Evolutionary conservation across 148 eudicot genomes (phyloP).

Genomic region (Nepenthes mirabilis): DNA sequence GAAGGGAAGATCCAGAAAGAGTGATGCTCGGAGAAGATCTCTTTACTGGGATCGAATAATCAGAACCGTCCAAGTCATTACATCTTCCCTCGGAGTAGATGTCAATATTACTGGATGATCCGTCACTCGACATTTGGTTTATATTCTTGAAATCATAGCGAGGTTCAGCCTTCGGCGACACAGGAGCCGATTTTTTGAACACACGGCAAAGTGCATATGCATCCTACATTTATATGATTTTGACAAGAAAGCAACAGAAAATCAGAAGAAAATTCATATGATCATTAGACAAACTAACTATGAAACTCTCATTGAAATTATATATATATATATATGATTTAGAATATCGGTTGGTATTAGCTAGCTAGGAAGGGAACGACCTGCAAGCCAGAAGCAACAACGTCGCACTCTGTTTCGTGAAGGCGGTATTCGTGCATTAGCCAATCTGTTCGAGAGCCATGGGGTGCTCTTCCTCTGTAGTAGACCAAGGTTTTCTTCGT

Average conservation of each 20-base stretch:
- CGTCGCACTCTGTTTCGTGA: constrained; percentile 48
- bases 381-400: constrained; percentile 20
- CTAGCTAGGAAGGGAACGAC: not conserved
- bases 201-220: constrained; percentile 80
- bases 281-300: no score
- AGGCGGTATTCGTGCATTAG: constrained; percentile 58
- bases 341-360: not conserved
- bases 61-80: constrained; percentile 33
- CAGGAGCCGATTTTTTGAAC: constrained; percentile 53
- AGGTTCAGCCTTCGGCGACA: constrained; percentile 29
- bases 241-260: not conserved
- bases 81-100: constrained; percentile 38
- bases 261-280: not conserved
- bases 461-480: constrained; percentile 60
- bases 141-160: constrained; percentile 18
- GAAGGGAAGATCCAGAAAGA: constrained; percentile 3
- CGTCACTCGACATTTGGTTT: constrained; percentile 30
- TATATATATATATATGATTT: no score
- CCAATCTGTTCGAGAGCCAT: constrained; percentile 48
- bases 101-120: constrained; percentile 39
- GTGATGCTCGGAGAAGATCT: constrained; percentile 15
- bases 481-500: constrained; percentile 67
- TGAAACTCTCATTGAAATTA: no score
- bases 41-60: constrained; percentile 24
- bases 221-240: constrained; percentile 25